Evolutionary conservation across 73 alveolate species (phyloP).

Genomic region (Paraurostyla sp.): DNA sequence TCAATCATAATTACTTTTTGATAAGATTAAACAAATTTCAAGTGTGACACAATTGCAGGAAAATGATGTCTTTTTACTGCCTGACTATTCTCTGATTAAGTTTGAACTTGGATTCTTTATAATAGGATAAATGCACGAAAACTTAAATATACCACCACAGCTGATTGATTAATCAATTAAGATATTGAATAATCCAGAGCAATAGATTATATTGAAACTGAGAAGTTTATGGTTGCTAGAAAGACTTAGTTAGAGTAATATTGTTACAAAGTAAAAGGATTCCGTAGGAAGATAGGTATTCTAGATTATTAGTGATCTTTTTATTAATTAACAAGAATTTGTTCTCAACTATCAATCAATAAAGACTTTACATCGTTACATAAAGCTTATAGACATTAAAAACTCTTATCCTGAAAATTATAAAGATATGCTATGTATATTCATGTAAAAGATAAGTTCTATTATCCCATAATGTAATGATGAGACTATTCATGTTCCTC

Average conservation of each 20-base stretch:
- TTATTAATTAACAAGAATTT: neutral
- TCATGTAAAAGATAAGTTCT: neutral
- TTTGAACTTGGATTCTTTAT: conserved; percentile 27
- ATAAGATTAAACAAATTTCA: neutral
- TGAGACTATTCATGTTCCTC: conserved; percentile 37
- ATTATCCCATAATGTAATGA: conserved; percentile 33
- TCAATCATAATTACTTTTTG: neutral
- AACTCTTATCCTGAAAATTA: conserved; percentile 15
- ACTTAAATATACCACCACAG: neutral
- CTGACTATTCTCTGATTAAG: conserved; percentile 10
- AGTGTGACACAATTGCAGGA: neutral
- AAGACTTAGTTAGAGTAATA: neutral
- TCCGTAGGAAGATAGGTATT: conserved; percentile 7
- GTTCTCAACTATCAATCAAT: conserved; percentile 30
- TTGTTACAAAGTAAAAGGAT: neutral
- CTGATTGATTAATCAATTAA: neutral
- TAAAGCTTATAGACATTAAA: conserved; percentile 29
- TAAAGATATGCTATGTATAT: conserved; percentile 10
- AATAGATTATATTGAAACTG: neutral
- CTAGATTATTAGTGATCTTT: conserved; percentile 3
- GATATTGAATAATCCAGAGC: neutral
- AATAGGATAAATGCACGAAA: conserved; percentile 29
- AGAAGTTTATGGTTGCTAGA: conserved; percentile 30
- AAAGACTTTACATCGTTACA: conserved; percentile 37
- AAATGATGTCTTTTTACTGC: neutral